Conservation (phyloP, 768 basidiomycete species). For the Rickenella mellea region DNA sequence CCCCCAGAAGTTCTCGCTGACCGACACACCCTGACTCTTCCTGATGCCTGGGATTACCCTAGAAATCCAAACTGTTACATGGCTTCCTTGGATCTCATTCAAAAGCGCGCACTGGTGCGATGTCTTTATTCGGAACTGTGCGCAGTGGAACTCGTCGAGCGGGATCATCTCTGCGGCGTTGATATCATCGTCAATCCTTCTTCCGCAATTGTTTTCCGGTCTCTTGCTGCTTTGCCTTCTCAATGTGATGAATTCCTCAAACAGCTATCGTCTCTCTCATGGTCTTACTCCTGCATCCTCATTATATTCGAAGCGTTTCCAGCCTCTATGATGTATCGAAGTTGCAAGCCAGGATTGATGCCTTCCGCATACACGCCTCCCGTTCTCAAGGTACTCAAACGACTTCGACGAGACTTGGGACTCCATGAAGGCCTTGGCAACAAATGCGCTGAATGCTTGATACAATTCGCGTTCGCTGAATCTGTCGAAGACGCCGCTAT, state of each 20-base stretch:
- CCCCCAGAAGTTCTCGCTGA: background rate
- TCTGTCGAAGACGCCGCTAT: conserved; percentile 47
- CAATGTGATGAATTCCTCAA: conserved; percentile 34
- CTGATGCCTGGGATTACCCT: conserved; percentile 22
- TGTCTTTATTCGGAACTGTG: conserved; percentile 35
- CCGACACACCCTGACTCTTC: conserved; percentile 33
- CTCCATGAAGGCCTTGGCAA: conserved; percentile 52
- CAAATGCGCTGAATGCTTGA: conserved; percentile 31
- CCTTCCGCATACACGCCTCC: conserved; percentile 53
- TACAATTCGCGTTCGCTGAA: conserved; percentile 57
- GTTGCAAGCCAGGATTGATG: conserved; percentile 2
- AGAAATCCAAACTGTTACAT: conserved; percentile 48
- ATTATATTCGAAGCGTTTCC: conserved; percentile 65
- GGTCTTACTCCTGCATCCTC: conserved; percentile 46
- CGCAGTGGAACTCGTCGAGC: conserved; percentile 52
- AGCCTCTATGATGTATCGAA: conserved; percentile 26
- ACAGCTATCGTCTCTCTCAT: conserved; percentile 46
- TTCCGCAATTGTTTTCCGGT: conserved; percentile 42
- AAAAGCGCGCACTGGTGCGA: conserved; percentile 53
- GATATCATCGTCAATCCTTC: conserved; percentile 64
- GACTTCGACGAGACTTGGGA: conserved; percentile 50
- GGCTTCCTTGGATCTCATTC: conserved; percentile 58
- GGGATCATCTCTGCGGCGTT: conserved; percentile 45
- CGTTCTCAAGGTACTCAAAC: conserved; percentile 60
- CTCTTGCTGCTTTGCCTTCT: conserved; percentile 38